Conservation (phyloP, 768 basidiomycete genomes). For the Leccinum imitatum region DNA sequence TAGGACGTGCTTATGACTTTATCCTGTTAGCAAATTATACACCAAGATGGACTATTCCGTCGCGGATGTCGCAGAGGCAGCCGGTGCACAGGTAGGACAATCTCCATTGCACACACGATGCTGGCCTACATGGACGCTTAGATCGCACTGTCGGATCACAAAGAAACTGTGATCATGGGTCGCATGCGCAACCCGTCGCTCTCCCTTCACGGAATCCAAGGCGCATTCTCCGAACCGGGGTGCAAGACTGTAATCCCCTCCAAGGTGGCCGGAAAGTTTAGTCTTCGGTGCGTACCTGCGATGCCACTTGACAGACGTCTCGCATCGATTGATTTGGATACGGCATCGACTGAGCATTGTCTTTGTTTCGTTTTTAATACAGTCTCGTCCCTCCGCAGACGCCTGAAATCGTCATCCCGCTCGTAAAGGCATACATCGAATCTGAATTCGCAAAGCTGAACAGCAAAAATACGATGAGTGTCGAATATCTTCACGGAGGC, state of each 20-base stretch:
- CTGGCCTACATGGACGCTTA: slow-evolving; percentile 5
- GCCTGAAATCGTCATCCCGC: slow-evolving; percentile 66
- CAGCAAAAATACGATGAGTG: slow-evolving; percentile 74
- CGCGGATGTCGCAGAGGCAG: slow-evolving; percentile 70
- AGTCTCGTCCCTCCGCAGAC: slow-evolving; percentile 87
- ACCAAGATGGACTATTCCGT: slow-evolving; percentile 70
- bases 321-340: neutral
- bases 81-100: slow-evolving; percentile 54
- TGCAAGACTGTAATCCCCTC: slow-evolving; percentile 95
- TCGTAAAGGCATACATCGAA: slow-evolving; percentile 69
- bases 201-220: slow-evolving; percentile 93
- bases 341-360: neutral
- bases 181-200: slow-evolving; percentile 90
- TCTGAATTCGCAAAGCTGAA: slow-evolving; percentile 83
- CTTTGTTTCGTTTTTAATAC: neutral
- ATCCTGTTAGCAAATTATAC: slow-evolving; percentile 56
- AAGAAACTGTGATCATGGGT: slow-evolving; percentile 82
- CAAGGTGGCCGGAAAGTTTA: slow-evolving; percentile 87
- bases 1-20: neutral
- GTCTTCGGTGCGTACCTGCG: slow-evolving; percentile 66
- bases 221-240: slow-evolving; percentile 83
- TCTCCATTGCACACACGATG: neutral
- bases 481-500: slow-evolving; percentile 78
- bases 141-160: slow-evolving; percentile 75
- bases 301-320: neutral